Evolutionary conservation across 805 yeast species (phyloP), one percentile per base, ranked within the genome.

Genomic region (Metschnikowia kunwiensis): DNA sequence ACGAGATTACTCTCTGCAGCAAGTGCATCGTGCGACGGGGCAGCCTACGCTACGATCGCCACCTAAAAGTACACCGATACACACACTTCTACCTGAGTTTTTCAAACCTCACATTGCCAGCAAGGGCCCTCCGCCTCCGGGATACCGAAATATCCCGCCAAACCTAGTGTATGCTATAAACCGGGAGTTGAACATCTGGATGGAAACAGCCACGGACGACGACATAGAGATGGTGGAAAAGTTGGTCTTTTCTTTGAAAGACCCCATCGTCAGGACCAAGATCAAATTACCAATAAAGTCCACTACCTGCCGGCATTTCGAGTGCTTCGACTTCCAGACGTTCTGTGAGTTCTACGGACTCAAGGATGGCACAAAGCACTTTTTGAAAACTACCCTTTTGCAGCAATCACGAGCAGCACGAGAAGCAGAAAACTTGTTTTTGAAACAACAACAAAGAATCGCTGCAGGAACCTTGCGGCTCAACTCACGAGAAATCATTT

Each of bases 281-380:
- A 68, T 68, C 24, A 43, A 49, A 26, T 49, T 68, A 7, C 74
- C 74, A 2, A 63, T 68, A 7, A 68, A 66, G 47, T 58, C 72
- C 5, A 42, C 47, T 7, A 37, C 41, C 1, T 68, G 74, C 43
- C 45, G 46, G 20, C 74, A 68, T 43, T 66, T 68, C 43, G 72
- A 65, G 50, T 68, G 73, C 47, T 68, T 68, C 49, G 74, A 68
- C 39, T 64, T 58, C 34, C 65, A 65, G 9, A 64, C 50, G 25
- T 68, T 68, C 36, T 68, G 73, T 44, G 36, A 55, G 12, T 65
- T 65, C 42, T 61, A 66, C 42, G 60, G 54, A 19, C 54, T 68
- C 5, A 58, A 65, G 10, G 45, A 43, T 3, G 64, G 64, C 1
- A 49, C 57, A 7, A 44, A 47, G 28, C 35, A 32, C 9, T 36